Percentiles rank a stretch among this genome's conserved stretches.
Evolutionary conservation across 805 yeast genomes (phyloP).

Genomic region (Yarrowia sp.): DNA sequence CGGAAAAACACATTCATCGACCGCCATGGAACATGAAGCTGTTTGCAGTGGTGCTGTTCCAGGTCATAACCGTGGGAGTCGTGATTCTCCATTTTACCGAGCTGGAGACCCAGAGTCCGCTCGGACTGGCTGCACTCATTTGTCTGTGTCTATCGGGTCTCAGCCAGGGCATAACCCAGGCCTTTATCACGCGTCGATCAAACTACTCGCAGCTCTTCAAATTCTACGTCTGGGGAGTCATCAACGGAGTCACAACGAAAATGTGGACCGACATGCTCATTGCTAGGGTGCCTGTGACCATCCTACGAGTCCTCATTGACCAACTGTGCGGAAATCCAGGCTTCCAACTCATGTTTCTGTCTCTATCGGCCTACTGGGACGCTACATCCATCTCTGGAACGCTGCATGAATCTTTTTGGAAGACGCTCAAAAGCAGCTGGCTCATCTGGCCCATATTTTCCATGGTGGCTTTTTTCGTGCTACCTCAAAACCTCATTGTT

Average conservation of each 20-base stretch:
- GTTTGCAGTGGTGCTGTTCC: neutral
- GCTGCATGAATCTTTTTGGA: constrained; percentile 26
- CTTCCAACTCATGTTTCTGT: constrained; percentile 35
- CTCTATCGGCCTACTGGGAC: constrained; percentile 40
- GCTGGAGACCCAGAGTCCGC: neutral
- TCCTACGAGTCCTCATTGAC: constrained; percentile 35
- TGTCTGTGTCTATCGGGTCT: constrained; percentile 32
- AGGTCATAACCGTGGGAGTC: neutral
- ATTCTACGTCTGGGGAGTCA: constrained; percentile 41
- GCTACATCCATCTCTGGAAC: constrained; percentile 41
- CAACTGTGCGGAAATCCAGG: constrained; percentile 39
- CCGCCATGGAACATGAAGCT: constrained; percentile 16
- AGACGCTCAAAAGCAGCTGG: constrained; percentile 30
- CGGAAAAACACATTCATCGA: neutral
- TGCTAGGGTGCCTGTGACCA: constrained; percentile 29
- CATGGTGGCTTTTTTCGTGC: constrained; percentile 29
- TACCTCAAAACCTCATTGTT: constrained; percentile 30
- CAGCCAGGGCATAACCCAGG: constrained; percentile 34
- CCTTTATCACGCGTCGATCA: constrained; percentile 28
- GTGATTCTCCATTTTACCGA: constrained; percentile 7
- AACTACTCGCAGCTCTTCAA: constrained; percentile 29
- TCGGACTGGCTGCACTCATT: constrained; percentile 15
- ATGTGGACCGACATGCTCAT: constrained; percentile 40
- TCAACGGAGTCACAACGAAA: constrained; percentile 36
- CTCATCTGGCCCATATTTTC: constrained; percentile 34